These are phyloP conservation scores for Didymella keratinophila DNA, from an alignment of 2,329 filamentous ascomycete species.

Conservation along the genomic window DNA sequence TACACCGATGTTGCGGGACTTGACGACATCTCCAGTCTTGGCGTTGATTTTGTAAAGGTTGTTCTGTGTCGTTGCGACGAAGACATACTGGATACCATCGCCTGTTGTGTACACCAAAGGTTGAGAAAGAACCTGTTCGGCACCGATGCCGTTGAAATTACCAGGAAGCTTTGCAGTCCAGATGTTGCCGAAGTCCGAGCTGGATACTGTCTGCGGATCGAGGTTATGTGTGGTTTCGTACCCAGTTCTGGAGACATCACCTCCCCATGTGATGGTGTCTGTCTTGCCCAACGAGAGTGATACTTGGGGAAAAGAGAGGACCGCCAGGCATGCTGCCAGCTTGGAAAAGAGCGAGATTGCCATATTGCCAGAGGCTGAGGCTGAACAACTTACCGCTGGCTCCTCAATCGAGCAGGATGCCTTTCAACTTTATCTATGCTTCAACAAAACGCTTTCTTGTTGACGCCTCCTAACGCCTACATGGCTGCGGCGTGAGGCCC, in stretches of 20 bases:
- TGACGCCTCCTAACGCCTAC: not conserved
- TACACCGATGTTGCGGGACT: conserved; percentile 57
- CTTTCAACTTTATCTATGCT: conserved; percentile 6
- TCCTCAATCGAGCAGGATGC: not conserved
- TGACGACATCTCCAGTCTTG: conserved; percentile 62
- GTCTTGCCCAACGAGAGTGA: conserved; percentile 42
- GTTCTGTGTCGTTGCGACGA: conserved; percentile 65
- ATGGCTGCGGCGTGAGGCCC: not conserved
- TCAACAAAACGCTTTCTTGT: not conserved
- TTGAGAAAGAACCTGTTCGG: conserved; percentile 63
- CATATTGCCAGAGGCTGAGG: conserved; percentile 2
- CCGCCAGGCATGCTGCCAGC: conserved; percentile 7
- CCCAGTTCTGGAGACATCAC: conserved; percentile 62
- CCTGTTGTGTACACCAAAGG: conserved; percentile 62
- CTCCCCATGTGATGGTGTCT: conserved; percentile 68
- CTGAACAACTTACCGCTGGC: not conserved
- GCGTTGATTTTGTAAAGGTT: conserved; percentile 66
- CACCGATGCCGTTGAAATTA: conserved; percentile 56
- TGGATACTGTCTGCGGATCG: conserved; percentile 66
- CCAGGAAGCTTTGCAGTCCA: conserved; percentile 63
- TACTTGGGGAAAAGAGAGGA: conserved; percentile 7
- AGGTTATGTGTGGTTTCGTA: conserved; percentile 70
- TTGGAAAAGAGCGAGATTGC: conserved; percentile 6
- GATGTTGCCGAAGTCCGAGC: conserved; percentile 63
- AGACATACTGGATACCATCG: conserved; percentile 62